phyloP scores from a whole-genome alignment of 768 basidiomycete genomes.

The Podaxis sp. region DNA sequence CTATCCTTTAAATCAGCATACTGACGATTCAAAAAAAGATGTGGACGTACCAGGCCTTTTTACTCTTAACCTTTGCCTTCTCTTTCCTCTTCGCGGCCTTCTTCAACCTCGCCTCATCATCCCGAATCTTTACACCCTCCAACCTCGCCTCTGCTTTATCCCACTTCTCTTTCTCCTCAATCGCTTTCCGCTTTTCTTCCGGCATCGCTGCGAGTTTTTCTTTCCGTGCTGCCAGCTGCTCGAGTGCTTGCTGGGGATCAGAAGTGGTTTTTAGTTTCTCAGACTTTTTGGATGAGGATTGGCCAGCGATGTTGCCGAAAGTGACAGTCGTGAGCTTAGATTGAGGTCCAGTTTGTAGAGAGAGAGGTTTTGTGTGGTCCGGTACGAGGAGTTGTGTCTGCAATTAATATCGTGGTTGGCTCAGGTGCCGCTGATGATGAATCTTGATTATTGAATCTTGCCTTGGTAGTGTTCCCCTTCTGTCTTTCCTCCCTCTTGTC shows the following conservation, averaged over 20 bases:
- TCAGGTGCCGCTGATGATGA: neutral
- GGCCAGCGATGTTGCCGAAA: conserved; percentile 59
- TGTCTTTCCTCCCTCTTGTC: conserved; percentile 30
- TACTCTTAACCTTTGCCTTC: conserved; percentile 82
- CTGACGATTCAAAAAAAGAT: neutral
- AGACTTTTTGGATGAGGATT: conserved; percentile 44
- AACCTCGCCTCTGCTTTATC: conserved; percentile 83
- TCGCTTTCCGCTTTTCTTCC: conserved; percentile 76
- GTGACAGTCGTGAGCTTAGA: conserved; percentile 56
- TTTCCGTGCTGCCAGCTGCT: conserved; percentile 72
- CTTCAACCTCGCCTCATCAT: conserved; percentile 81
- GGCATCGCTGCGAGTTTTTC: conserved; percentile 73
- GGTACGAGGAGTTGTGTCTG: conserved; percentile 74
- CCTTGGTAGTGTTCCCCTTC: conserved; percentile 51
- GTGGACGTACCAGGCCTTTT: conserved; percentile 72
- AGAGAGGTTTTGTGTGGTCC: conserved; percentile 33
- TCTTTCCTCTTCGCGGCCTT: conserved; percentile 93
- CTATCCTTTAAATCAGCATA: conserved; percentile 32
- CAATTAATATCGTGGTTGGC: neutral
- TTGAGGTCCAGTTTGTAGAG: conserved; percentile 24
- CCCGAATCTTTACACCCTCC: conserved; percentile 88
- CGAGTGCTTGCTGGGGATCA: conserved; percentile 83
- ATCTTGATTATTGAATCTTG: conserved; percentile 25
- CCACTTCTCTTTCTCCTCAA: conserved; percentile 85
- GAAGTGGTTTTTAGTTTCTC: conserved; percentile 63